These are phyloP conservation scores for Paecilomyces formosus DNA, from an alignment of 2,329 filamentous ascomycete species.

Conservation along the genomic window DNA sequence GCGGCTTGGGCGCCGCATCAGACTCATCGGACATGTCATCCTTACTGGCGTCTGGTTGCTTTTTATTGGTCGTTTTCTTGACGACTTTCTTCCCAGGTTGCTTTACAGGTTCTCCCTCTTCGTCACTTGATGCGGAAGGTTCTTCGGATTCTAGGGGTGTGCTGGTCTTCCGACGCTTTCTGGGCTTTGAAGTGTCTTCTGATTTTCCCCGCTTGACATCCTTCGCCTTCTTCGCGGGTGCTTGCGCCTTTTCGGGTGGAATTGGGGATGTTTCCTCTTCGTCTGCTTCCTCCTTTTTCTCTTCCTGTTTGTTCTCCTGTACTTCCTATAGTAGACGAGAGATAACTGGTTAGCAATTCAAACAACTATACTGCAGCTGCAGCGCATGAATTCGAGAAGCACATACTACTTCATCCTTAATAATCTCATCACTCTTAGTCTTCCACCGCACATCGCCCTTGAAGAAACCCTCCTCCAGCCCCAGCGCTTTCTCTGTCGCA, in stretches of 20 bases:
- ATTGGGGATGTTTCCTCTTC: conserved; percentile 6
- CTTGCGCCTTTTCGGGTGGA: conserved; percentile 9
- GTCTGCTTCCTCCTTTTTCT: conserved; percentile 7
- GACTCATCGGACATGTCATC: conserved; percentile 7
- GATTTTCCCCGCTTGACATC: conserved; percentile 21
- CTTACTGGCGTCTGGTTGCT: conserved; percentile 4
- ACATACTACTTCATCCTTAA: conserved; percentile 46
- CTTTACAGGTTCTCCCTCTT: conserved; percentile 13
- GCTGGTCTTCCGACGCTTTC: conserved; percentile 28
- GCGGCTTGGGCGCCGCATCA: conserved; percentile 5
- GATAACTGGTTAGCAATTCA: neutral
- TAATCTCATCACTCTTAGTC: conserved; percentile 44
- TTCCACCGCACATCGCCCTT: conserved; percentile 51
- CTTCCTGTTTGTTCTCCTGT: conserved; percentile 16
- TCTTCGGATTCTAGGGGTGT: conserved; percentile 15
- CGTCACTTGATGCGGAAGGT: neutral
- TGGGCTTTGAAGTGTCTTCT: conserved; percentile 13
- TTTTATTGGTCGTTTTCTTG: conserved; percentile 9
- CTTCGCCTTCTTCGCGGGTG: conserved; percentile 11
- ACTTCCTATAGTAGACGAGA: conserved; percentile 16
- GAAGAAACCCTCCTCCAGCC: conserved; percentile 48
- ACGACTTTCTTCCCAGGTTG: conserved; percentile 11
- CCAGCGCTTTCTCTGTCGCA: conserved; percentile 45
- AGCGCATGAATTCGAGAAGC: neutral
- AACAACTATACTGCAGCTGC: neutral